A percentile compares a stretch with the other conserved stretches of the same genome.
phyloP scores from a whole-genome alignment of 2,329 filamentous ascomycete genomes.

The Claviceps sp. region DNA sequence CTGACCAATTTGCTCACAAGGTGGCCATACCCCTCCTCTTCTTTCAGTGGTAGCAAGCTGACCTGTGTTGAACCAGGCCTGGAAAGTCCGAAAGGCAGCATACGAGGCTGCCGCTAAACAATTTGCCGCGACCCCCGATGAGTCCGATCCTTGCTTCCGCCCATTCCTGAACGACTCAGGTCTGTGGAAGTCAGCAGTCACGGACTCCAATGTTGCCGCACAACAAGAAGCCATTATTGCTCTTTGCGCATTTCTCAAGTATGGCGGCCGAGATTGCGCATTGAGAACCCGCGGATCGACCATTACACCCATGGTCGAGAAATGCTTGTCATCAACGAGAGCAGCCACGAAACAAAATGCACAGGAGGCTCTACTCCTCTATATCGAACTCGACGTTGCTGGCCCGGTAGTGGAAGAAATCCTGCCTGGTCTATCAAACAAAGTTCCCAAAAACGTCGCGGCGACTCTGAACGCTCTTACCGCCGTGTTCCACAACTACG shows the following conservation, averaged over 20 bases:
- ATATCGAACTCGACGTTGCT: slow-evolving; percentile 78
- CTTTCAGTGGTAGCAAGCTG: not conserved
- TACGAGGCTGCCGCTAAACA: slow-evolving; percentile 87
- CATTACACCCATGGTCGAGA: slow-evolving; percentile 72
- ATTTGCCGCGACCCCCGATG: slow-evolving; percentile 74
- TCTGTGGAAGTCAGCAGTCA: slow-evolving; percentile 84
- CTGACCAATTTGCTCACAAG: slow-evolving; percentile 77
- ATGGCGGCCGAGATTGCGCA: slow-evolving; percentile 67
- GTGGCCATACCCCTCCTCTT: slow-evolving; percentile 22
- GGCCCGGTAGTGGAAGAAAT: slow-evolving; percentile 84
- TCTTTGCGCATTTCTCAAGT: slow-evolving; percentile 85
- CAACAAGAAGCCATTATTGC: slow-evolving; percentile 85
- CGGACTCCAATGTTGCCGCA: slow-evolving; percentile 91
- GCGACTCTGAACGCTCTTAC: slow-evolving; percentile 62
- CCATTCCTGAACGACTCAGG: slow-evolving; percentile 76
- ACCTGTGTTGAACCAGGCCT: slow-evolving; percentile 41
- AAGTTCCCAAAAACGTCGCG: slow-evolving; percentile 77
- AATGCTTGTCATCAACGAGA: slow-evolving; percentile 76
- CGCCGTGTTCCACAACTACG: slow-evolving; percentile 82
- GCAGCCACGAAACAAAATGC: slow-evolving; percentile 80
- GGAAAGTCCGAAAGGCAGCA: slow-evolving; percentile 92
- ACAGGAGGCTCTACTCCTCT: slow-evolving; percentile 73
- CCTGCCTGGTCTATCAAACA: slow-evolving; percentile 68
- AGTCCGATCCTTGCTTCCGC: slow-evolving; percentile 71
- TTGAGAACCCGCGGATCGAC: slow-evolving; percentile 64